A percentile compares a stretch with the other conserved stretches of the same genome.
These are phyloP conservation scores for Naumovozyma baii DNA, from an alignment of 805 yeast genomes.

Conservation along the genomic window DNA sequence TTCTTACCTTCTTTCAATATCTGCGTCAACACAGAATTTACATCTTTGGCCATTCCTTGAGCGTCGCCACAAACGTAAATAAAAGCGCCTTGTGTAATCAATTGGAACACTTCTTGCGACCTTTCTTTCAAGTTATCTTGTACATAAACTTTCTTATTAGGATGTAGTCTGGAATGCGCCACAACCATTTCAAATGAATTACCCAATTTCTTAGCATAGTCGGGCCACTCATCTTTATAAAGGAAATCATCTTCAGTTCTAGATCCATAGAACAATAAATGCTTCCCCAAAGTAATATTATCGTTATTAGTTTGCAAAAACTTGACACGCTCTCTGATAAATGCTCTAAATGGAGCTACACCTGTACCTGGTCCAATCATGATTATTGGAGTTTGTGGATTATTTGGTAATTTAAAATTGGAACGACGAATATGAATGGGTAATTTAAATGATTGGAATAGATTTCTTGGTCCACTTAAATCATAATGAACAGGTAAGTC, in stretches of 20 bases:
- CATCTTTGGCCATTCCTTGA: conserved; percentile 89
- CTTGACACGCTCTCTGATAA: conserved; percentile 72
- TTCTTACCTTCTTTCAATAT: conserved; percentile 56
- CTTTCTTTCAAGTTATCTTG: conserved; percentile 64
- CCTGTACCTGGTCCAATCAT: conserved; percentile 99
- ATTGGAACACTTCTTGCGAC: conserved; percentile 32
- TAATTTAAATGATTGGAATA: conserved; percentile 40
- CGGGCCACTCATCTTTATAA: conserved; percentile 85
- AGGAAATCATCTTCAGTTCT: conserved; percentile 79
- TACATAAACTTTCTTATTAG: conserved; percentile 59
- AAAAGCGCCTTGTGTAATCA: conserved; percentile 69
- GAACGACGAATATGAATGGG: conserved; percentile 94
- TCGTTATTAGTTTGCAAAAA: conserved; percentile 32
- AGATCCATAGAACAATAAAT: conserved; percentile 78
- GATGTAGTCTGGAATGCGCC: conserved; percentile 77
- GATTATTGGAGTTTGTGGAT: conserved; percentile 78
- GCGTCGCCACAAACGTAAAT: conserved; percentile 98
- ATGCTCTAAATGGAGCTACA: conserved; percentile 96
- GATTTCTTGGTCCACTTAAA: conserved; percentile 72
- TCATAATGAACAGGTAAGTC: conserved; percentile 48
- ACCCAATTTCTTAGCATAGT: conserved; percentile 54
- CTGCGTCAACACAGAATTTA: conserved; percentile 55
- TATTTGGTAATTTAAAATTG: conserved; percentile 85
- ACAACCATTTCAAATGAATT: conserved; percentile 58
- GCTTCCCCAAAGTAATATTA: conserved; percentile 51